phyloP scores from a whole-genome alignment of 805 yeast genomes.

The Starmerella geochares region DNA sequence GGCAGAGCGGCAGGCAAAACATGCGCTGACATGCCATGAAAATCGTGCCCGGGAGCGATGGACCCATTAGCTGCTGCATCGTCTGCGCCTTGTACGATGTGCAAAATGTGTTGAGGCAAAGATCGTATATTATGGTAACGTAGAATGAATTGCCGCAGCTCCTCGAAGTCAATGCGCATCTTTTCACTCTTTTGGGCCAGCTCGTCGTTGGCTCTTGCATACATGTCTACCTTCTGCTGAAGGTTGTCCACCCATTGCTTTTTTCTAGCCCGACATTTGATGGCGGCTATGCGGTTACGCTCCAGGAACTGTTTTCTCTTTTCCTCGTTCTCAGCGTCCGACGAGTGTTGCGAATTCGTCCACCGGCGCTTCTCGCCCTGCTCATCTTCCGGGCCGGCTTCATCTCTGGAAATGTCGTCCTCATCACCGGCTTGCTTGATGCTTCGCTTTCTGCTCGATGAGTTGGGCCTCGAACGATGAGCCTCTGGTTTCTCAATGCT shows the following conservation, averaged over 20 bases:
- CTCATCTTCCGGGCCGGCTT: neutral
- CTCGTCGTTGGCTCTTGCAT: constrained; percentile 58
- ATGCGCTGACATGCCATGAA: neutral
- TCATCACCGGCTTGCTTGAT: neutral
- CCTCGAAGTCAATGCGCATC: constrained; percentile 27
- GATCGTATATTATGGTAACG: constrained; percentile 16
- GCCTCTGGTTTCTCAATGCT: neutral
- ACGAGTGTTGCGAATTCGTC: neutral
- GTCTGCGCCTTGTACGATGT: constrained; percentile 12
- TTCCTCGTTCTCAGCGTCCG: constrained; percentile 43
- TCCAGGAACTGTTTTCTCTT: constrained; percentile 72
- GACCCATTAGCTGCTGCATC: neutral
- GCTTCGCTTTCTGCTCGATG: neutral
- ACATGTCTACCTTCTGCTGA: constrained; percentile 66
- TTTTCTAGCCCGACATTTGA: constrained; percentile 89
- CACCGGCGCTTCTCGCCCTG: neutral
- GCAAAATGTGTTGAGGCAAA: constrained; percentile 21
- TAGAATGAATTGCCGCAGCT: constrained; percentile 27
- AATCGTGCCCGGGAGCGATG: neutral
- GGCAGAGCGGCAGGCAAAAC: neutral
- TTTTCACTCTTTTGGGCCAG: constrained; percentile 30
- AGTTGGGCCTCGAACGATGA: neutral
- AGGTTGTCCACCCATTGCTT: constrained; percentile 76
- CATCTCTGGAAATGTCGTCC: neutral
- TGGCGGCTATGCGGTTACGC: constrained; percentile 88